Conservation (phyloP, 768 basidiomycete genomes). For the Naganishia friedmannii region DNA sequence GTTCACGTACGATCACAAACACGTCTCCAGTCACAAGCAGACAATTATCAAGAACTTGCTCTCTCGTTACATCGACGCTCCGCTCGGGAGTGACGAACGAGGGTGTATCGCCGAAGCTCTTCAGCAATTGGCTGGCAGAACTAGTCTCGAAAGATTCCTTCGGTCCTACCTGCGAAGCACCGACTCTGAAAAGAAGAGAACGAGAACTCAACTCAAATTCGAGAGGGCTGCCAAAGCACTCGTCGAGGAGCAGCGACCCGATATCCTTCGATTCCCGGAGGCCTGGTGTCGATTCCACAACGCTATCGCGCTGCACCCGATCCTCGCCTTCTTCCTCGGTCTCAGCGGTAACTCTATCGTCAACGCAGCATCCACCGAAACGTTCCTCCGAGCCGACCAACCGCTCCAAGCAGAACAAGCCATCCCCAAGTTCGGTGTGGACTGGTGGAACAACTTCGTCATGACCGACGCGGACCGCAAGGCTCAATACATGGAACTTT, state of each 20-base stretch:
- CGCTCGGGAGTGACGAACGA: neutral
- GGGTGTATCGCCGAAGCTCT: neutral
- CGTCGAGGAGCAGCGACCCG: neutral
- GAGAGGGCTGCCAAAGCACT: neutral
- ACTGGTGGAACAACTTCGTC: neutral
- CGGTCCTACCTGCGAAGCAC: neutral
- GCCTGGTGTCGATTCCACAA: no score
- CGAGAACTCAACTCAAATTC: no score
- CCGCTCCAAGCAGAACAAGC: no score
- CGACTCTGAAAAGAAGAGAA: no score
- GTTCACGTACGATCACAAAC: neutral
- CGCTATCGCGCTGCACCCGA: neutral
- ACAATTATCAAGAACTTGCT: neutral
- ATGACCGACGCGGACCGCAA: neutral
- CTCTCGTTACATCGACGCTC: neutral
- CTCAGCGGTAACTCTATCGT: neutral
- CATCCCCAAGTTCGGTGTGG: neutral
- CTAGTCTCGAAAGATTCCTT: neutral
- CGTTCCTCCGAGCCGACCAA: neutral
- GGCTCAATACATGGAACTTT: neutral
- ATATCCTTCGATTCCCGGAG: neutral
- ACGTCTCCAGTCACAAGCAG: constrained; percentile 9
- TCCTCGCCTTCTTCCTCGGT: neutral
- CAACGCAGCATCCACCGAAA: neutral
- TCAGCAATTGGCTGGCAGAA: neutral